Evolutionary conservation across 75 land plant species (phyloP), one percentile per base, ranked within the genome.

Genomic region (Pseudotsuga menziesii): DNA sequence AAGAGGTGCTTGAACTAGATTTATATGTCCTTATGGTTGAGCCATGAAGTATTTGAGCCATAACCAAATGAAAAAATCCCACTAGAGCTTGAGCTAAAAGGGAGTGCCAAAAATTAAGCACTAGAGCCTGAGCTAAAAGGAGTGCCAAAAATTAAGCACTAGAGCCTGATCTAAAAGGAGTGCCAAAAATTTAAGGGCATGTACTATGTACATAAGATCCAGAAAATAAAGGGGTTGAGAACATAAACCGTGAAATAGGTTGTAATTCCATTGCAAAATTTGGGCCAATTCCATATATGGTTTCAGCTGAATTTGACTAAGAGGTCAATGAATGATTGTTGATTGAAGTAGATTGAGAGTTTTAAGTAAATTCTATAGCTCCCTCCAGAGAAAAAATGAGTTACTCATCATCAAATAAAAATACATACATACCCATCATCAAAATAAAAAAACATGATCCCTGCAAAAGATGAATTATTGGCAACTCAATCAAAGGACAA

Each of bases 341-440:
- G 52, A 48, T 41, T 19, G 39, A 67, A 39, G 71, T n/a, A 36
- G 23, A 39, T 39, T 36, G 48, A 35, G 71, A 20, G n/a, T 44
- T 67, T 41, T 48, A 69, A 20, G 36, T 22, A 6, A 44, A 41
- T 41, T 48, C 72, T n/a, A 39, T 52, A 69, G 72, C 52, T 41
- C 52, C 72, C 72, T 69, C 72, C 23, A 69, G 52, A 20, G 72
- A 48, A 39, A 52, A 41, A 69, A 48, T 69, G 72, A 41, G 20
- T 19, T 32, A n/a, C n/a, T n/a, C n/a, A n/a, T n/a, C n/a, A n/a
- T n/a, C n/a, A n/a, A n/a, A n/a, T n/a, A n/a, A n/a, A n/a, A n/a
- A n/a, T n/a, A n/a, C n/a, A n/a, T n/a, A n/a, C n/a, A n/a, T n/a
- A 69, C 3, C 19, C 22, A 69, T 69, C 52, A 39, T 39, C 41